phyloP scores from a whole-genome alignment of 345 rosid genomes.

The Clarkia xantiana region DNA sequence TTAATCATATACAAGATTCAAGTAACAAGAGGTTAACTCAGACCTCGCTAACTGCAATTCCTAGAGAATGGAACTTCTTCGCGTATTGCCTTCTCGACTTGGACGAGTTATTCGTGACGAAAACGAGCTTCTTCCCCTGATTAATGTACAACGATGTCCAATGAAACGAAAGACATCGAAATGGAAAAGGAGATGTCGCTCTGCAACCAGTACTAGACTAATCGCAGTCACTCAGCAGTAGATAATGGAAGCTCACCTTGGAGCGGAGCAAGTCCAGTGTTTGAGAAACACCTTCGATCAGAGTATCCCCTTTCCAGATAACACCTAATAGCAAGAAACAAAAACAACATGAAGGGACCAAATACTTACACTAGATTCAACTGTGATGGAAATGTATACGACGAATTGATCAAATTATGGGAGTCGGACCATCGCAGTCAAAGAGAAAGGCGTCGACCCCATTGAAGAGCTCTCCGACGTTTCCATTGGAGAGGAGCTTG shows the following conservation, averaged over 20 bases:
- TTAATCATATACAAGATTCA: neutral
- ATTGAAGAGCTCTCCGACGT: conserved; percentile 15
- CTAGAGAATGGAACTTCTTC: conserved; percentile 55
- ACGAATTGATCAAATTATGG: neutral
- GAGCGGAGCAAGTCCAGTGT: conserved; percentile 65
- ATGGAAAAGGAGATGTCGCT: no score
- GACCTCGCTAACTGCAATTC: conserved; percentile 66
- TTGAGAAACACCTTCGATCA: conserved; percentile 52
- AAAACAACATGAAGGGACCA: neutral
- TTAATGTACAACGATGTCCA: neutral
- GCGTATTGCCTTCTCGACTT: conserved; percentile 69
- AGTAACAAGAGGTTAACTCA: neutral
- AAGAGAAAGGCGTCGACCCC: conserved; percentile 37
- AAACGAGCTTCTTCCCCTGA: conserved; percentile 73
- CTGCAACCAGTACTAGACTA: no score
- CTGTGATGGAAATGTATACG: no score
- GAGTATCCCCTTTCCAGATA: conserved; percentile 85
- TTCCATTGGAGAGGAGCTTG: conserved; percentile 17
- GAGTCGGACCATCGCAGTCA: conserved; percentile 24
- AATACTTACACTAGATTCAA: no score
- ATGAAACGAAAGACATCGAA: no score
- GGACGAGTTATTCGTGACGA: conserved; percentile 74
- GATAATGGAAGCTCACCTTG: conserved; percentile 18
- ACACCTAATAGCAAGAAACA: conserved; percentile 33
- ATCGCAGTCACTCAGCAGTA: no score